phyloP scores from a whole-genome alignment of 2,329 filamentous ascomycete species.

The Didymella segeticola region DNA sequence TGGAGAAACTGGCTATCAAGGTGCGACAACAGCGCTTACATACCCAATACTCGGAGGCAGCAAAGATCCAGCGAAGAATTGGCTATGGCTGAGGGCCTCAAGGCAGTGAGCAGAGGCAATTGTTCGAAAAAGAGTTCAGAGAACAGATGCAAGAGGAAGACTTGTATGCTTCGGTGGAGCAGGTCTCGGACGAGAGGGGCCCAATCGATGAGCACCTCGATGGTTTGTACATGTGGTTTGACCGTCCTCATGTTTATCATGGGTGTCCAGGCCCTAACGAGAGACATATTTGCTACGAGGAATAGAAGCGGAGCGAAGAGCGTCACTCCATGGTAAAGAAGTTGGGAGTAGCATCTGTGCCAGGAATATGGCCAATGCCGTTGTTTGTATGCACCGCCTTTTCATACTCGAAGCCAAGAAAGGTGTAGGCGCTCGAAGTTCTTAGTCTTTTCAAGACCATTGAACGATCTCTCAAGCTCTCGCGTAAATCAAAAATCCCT shows the following conservation, averaged over 20 bases:
- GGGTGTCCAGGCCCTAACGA: neutral
- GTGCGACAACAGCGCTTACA: neutral
- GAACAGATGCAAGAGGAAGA: constrained; percentile 4
- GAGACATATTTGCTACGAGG: neutral
- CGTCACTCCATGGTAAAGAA: too few relatives aligned
- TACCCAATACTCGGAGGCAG: neutral
- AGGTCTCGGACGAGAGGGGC: neutral
- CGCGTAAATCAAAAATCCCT: too few relatives aligned
- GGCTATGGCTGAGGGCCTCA: constrained; percentile 4
- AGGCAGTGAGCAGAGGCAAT: constrained; percentile 8
- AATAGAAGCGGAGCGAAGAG: too few relatives aligned
- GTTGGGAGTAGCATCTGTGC: too few relatives aligned
- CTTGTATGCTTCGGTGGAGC: neutral
- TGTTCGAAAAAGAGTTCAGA: constrained; percentile 8
- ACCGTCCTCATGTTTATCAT: neutral
- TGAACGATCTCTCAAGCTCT: too few relatives aligned
- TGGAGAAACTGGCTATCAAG: neutral
- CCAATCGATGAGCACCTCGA: neutral
- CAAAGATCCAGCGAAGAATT: constrained; percentile 2
- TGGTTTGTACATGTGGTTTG: neutral
- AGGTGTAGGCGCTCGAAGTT: too few relatives aligned
- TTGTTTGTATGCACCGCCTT: too few relatives aligned
- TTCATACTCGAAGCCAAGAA: too few relatives aligned
- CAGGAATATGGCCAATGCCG: too few relatives aligned
- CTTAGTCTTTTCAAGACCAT: too few relatives aligned